Evolutionary conservation across 306 rosid genomes (phyloP).

Genomic region (Canavalia ensiformis): DNA sequence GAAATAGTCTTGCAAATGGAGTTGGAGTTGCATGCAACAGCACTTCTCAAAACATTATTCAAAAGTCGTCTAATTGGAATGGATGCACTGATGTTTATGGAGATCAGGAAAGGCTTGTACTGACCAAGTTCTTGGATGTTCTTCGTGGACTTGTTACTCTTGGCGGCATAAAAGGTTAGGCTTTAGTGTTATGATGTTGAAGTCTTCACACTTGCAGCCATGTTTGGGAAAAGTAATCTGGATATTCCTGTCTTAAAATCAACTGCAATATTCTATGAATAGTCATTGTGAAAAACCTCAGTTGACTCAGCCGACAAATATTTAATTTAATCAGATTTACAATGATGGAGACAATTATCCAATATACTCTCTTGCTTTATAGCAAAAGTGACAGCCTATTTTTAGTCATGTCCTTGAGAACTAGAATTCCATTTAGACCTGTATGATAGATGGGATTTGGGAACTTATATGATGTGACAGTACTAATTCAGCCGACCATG

Average conservation of each 20-base stretch:
- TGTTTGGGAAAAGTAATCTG: slow-evolving; percentile 25
- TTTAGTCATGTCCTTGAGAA: slow-evolving; percentile 24
- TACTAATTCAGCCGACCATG: slow-evolving; percentile 28
- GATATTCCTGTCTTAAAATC: slow-evolving; percentile 27
- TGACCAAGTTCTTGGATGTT: slow-evolving; percentile 68
- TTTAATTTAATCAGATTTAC: slow-evolving; percentile 23
- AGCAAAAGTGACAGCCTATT: not conserved
- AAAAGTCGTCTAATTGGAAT: slow-evolving; percentile 55
- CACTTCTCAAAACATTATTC: slow-evolving; percentile 48
- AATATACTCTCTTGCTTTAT: slow-evolving; percentile 1
- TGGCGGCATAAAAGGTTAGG: slow-evolving; percentile 74
- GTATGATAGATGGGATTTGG: not conserved
- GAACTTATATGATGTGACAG: not conserved
- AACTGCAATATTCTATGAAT: slow-evolving; percentile 21
- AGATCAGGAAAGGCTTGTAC: slow-evolving; percentile 73
- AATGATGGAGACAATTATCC: slow-evolving; percentile 6
- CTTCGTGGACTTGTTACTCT: slow-evolving; percentile 65
- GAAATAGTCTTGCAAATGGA: slow-evolving; percentile 54
- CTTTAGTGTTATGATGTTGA: slow-evolving; percentile 25
- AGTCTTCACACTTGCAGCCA: slow-evolving; percentile 13
- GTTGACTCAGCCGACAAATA: slow-evolving; percentile 12
- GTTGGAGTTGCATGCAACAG: slow-evolving; percentile 32
- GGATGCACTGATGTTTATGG: slow-evolving; percentile 55
- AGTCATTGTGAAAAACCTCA: slow-evolving; percentile 35
- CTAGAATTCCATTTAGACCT: not conserved